Evolutionary conservation across 345 rosid genomes (phyloP), one percentile per base, ranked within the genome.

Genomic region (Orychophragmus violaceus): DNA sequence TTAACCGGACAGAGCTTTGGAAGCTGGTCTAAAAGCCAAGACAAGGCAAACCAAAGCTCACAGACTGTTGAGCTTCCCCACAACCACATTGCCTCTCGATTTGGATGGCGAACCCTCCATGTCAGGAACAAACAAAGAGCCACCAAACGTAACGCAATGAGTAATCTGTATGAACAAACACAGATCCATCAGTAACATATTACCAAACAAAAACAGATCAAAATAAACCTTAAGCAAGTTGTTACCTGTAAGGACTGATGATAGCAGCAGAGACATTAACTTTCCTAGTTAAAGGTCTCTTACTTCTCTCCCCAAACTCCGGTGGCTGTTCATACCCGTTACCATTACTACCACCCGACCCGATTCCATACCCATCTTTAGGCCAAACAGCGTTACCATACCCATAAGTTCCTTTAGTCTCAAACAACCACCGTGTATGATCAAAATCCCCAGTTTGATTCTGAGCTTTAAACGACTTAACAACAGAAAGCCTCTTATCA

Each of bases 381-480:
- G 89, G 95, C 91, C 95, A 85, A 71, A 88, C 82, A 0, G 95
- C 95, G 29, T 85, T 88, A 3, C 95, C 89, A 64, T 88, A 88
- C 2, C 95, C 89, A 44, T 88, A 88, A 65, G 95, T 88, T 13
- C 89, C 95, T 70, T 85, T 88, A 14, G 95, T 88, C 82, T 88
- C 91, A 54, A 88, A 88, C 85, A 88, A 71, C 91, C 91, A 88
- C 19, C 89, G 65, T 0, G 85, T 81, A 22, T 88, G 95, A 74
- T 88, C 95, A 41, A 88, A 88, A 35, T 88, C 91, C 1, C 78
- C 84, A 3, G 84, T 71, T 48, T 87, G 84, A 68, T 78, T 85
- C 81, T 88, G n/a, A n/a, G n/a, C n/a, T n/a, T n/a, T 85, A 41
- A 82, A 75, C 7, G 95, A 88, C 61, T 81, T 88, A 59, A 85